These are phyloP conservation scores for Phylloporus sp. DNA, from an alignment of 768 basidiomycete species.

Conservation along the genomic window DNA sequence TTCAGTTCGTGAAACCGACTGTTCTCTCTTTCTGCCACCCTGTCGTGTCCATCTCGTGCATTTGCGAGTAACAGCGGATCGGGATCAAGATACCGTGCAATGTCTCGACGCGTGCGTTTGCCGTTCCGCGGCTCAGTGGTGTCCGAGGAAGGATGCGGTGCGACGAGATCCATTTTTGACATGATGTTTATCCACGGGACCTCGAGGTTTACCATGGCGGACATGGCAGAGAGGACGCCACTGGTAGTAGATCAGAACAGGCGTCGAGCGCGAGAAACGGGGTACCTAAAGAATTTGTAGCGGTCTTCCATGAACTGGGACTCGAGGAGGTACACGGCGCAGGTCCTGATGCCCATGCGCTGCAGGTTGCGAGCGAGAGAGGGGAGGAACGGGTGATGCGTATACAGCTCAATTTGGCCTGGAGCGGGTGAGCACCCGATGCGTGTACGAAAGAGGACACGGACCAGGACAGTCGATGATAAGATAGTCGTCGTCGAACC, in stretches of 20 bases:
- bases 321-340: slow-evolving; percentile 89
- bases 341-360: slow-evolving; percentile 78
- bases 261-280: neutral
- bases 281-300: slow-evolving; percentile 92
- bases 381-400: slow-evolving; percentile 95
- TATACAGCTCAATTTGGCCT: slow-evolving; percentile 99
- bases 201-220: slow-evolving; percentile 97
- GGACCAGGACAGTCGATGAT: slow-evolving; percentile 87
- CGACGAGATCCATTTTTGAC: slow-evolving; percentile 99
- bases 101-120: slow-evolving; percentile 65
- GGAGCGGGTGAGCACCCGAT: slow-evolving; percentile 5
- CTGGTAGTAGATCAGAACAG: slow-evolving; percentile 34
- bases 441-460: slow-evolving; percentile 9
- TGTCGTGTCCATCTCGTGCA: slow-evolving; percentile 44
- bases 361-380: slow-evolving; percentile 73
- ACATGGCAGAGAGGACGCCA: slow-evolving; percentile 96
- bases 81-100: slow-evolving; percentile 93
- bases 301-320: slow-evolving; percentile 99
- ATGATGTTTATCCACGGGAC: slow-evolving; percentile 97
- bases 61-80: slow-evolving; percentile 82
- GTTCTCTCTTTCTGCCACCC: slow-evolving; percentile 46
- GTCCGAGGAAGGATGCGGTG: slow-evolving; percentile 28
- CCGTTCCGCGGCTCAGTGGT: slow-evolving; percentile 64
- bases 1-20: slow-evolving; percentile 92
- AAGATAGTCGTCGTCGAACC: slow-evolving; percentile 93